A percentile compares a stretch with the other conserved stretches of the same genome.
Evolutionary conservation across 345 rosid species (phyloP).

Genomic region (Laguncularia racemosa): DNA sequence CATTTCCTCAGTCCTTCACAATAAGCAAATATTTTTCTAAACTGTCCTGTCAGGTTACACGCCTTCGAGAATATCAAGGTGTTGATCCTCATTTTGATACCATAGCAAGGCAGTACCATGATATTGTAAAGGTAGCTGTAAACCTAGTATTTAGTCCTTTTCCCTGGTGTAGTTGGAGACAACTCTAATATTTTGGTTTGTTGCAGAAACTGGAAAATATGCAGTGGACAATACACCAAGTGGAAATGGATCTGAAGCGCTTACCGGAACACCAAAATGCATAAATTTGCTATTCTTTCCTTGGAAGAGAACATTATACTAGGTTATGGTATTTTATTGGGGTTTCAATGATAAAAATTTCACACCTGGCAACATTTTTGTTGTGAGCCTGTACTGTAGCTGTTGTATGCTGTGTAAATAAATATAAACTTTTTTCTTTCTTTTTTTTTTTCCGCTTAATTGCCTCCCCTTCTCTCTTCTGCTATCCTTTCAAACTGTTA

Average conservation of each 20-base stretch:
- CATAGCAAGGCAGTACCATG: conserved; percentile 92
- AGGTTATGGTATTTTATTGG: too few species aligned
- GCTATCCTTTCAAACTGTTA: too few species aligned
- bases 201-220: conserved; percentile 83
- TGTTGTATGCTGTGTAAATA: too few species aligned
- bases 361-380: too few species aligned
- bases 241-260: conserved; percentile 83
- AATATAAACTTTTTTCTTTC: too few species aligned
- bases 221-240: conserved; percentile 97
- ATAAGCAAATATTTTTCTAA: conserved; percentile 1
- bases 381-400: too few species aligned
- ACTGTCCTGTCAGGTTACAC: conserved; percentile 53
- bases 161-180: not conserved
- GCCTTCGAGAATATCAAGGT: conserved; percentile 96
- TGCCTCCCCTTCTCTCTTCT: too few species aligned
- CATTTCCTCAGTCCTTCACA: not conserved
- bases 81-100: conserved; percentile 93
- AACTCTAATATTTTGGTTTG: not conserved
- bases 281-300: conserved; percentile 7
- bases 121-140: conserved; percentile 90
- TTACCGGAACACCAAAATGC: conserved; percentile 43
- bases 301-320: not conserved
- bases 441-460: too few species aligned
- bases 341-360: too few species aligned
- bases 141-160: not conserved